Evolutionary conservation across 176 grass and related monocot genomes (phyloP).

Genomic region (Echinochloa phyllopogon): DNA sequence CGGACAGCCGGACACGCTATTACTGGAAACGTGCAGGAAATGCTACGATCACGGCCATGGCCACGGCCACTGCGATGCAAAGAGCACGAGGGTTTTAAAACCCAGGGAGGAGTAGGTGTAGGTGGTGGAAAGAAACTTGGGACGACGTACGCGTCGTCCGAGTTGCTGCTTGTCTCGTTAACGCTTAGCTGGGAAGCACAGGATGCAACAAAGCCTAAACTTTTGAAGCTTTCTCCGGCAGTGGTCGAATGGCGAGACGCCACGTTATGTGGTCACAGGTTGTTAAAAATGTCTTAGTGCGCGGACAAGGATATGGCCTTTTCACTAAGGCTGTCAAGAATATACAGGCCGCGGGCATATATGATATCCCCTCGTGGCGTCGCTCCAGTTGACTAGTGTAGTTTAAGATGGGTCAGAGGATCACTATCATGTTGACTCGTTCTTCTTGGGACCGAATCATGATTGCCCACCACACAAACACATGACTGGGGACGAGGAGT

Average conservation of each 20-base stretch:
- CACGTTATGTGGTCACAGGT: slow-evolving; percentile 39
- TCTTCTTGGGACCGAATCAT: slow-evolving; percentile 27
- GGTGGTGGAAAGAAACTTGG: not conserved
- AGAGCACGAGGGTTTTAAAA: slow-evolving; percentile 48
- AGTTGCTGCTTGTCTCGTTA: slow-evolving; percentile 53
- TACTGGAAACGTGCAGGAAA: not conserved
- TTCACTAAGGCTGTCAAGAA: slow-evolving; percentile 36
- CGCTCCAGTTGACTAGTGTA: slow-evolving; percentile 19
- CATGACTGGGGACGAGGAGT: not conserved
- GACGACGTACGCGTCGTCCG: slow-evolving; percentile 37
- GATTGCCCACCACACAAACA: slow-evolving; percentile 21
- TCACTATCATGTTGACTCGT: slow-evolving; percentile 47
- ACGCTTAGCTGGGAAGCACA: slow-evolving; percentile 69
- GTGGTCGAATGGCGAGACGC: slow-evolving; percentile 49
- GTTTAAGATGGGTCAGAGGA: slow-evolving; percentile 29
- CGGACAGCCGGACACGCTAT: not conserved
- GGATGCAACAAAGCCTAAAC: slow-evolving; percentile 30
- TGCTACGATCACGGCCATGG: not conserved
- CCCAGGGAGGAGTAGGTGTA: not conserved
- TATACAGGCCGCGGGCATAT: not conserved
- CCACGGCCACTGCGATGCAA: not conserved
- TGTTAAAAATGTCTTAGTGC: slow-evolving; percentile 39
- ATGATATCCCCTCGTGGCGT: not conserved
- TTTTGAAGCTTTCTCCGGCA: not conserved
- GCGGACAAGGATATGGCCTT: not conserved